Percentiles rank a stretch among this genome's conserved stretches.
These are phyloP conservation scores for Fusarium sp. DNA, from an alignment of 2,329 filamentous ascomycete genomes.

Conservation along the genomic window DNA sequence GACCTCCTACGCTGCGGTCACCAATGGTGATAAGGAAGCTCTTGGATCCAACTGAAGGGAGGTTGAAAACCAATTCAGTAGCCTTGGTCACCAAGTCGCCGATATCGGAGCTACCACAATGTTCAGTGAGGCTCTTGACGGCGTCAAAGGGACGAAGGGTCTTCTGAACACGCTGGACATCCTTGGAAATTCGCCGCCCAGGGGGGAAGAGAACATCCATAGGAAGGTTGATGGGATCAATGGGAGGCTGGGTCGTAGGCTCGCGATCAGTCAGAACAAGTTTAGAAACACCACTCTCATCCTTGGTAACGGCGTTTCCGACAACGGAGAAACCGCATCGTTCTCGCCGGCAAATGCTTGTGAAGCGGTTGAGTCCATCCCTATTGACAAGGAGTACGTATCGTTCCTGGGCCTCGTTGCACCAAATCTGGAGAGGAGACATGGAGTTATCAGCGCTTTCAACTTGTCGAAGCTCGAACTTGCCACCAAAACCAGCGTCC, in stretches of 20 bases:
- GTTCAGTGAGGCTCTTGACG: slow-evolving; percentile 71
- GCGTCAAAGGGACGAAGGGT: slow-evolving; percentile 82
- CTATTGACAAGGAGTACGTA: slow-evolving; percentile 92
- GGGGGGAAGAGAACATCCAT: slow-evolving; percentile 92
- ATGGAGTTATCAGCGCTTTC: slow-evolving; percentile 91
- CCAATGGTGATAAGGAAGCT: slow-evolving; percentile 97
- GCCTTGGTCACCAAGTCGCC: slow-evolving; percentile 64
- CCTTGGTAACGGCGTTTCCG: slow-evolving; percentile 76
- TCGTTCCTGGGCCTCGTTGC: slow-evolving; percentile 95
- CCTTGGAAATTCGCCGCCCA: slow-evolving; percentile 48
- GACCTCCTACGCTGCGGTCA: slow-evolving; percentile 89
- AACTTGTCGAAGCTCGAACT: slow-evolving; percentile 93
- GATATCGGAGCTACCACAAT: slow-evolving; percentile 67
- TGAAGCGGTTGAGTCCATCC: slow-evolving; percentile 82
- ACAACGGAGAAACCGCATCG: slow-evolving; percentile 94
- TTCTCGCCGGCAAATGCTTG: slow-evolving; percentile 79
- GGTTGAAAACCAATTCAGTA: slow-evolving; percentile 81
- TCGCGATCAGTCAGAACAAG: slow-evolving; percentile 87
- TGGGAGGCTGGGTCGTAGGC: slow-evolving; percentile 74
- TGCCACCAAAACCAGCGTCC: slow-evolving; percentile 90
- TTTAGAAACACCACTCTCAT: slow-evolving; percentile 73
- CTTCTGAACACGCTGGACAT: slow-evolving; percentile 47
- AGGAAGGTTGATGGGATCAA: slow-evolving; percentile 83
- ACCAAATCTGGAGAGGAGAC: slow-evolving; percentile 96
- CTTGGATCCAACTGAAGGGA: slow-evolving; percentile 96